Evolutionary conservation across 768 basidiomycete genomes (phyloP).

Genomic region (Amanita subjunquillea): DNA sequence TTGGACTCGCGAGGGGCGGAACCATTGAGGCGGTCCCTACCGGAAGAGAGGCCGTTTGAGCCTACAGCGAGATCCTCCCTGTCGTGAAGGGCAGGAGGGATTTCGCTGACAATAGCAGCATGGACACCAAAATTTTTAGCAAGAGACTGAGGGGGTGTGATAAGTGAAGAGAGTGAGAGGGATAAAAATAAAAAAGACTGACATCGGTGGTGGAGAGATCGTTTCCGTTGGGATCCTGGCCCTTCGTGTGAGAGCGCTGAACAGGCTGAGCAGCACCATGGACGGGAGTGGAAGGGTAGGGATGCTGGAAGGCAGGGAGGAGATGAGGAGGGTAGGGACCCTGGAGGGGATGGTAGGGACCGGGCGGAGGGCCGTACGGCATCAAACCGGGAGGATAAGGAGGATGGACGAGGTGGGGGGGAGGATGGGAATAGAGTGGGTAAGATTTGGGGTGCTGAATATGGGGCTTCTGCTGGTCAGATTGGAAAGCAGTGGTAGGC

Average conservation of each 20-base stretch:
- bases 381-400: constrained; percentile 31
- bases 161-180: background rate
- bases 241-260: constrained; percentile 38
- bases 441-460: constrained; percentile 20
- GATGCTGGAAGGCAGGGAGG: constrained; percentile 47
- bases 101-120: constrained; percentile 54
- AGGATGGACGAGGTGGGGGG: constrained; percentile 29
- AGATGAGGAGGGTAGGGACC: constrained; percentile 46
- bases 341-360: constrained; percentile 28
- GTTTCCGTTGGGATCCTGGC: constrained; percentile 70
- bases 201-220: constrained; percentile 69
- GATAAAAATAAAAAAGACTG: constrained; percentile 6
- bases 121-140: constrained; percentile 77
- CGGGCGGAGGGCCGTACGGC: constrained; percentile 23
- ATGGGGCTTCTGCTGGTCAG: constrained; percentile 15
- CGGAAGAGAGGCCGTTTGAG: constrained; percentile 57
- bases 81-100: constrained; percentile 36
- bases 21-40: constrained; percentile 52
- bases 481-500: constrained; percentile 20
- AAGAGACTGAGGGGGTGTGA: constrained; percentile 28
- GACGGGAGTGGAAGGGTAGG: constrained; percentile 18
- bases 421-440: constrained; percentile 21
- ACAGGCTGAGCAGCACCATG: constrained; percentile 8
- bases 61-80: constrained; percentile 74
- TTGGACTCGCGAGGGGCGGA: constrained; percentile 47